Base-by-base conservation (phyloP, 257 asterid genomes). In the Gentiana dahurica region DNA sequence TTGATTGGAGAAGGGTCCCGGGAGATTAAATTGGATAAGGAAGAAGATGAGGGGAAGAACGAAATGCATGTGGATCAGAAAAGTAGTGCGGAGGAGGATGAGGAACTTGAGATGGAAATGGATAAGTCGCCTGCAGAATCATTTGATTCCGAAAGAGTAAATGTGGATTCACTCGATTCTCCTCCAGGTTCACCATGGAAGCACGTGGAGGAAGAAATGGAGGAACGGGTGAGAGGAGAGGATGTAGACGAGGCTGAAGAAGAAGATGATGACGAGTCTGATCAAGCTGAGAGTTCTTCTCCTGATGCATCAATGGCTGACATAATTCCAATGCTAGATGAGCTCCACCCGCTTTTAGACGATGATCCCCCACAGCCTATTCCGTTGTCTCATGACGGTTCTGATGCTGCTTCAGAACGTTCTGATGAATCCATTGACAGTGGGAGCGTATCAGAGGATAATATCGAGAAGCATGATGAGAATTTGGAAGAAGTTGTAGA, bases 251-350 rank as follows among this genome's bases (percentile, higher is more conserved):
- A 77, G 0, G 95, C 53, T 2, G 86, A 72, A 1, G 83, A 60
- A 33, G 69, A 10, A 61, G 71, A 60, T 1, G 94, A 89, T 71
- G 80, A 86, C 36, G 95, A 68, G 39, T 90, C 95, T 9, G 86
- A 75, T 69, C 59, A 80, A 36, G 93, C 88, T 3, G 95, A 90
- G 78, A 90, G 95, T 65, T 90, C 94, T 8, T 90, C 97, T 61
- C 95, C 95, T 0, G 95, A 86, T 74, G 93, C 97, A 41, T 86
- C 97, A 15, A 72, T 89, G 95, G 83, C 95, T 57, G 97, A 90
- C 70, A 84, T 86, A 35, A 77, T 79, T 56, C 95, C 95, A 8
- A 79, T 89, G 90, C 95, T 89, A n/a, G 89, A 86, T 64, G 95
- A 89, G 74, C 95, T 89, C 58, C 93, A 82, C 60, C 95, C 97